These are phyloP conservation scores for Aspergillus novoparasiticus DNA, from an alignment of 2,329 filamentous ascomycete species.

Conservation along the genomic window DNA sequence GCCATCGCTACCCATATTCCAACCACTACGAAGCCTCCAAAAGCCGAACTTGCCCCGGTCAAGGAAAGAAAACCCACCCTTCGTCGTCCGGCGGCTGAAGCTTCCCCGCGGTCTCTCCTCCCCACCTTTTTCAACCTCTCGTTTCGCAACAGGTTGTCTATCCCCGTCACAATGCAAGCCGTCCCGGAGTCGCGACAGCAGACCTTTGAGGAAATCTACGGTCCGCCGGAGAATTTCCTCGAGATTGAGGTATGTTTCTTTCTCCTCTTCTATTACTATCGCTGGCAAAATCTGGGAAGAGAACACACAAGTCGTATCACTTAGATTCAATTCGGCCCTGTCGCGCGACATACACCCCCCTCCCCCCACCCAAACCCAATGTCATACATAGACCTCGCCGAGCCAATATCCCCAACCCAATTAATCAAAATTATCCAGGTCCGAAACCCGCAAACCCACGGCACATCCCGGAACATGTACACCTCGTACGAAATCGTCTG, in stretches of 20 bases:
- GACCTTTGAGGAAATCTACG: slow-evolving; percentile 98
- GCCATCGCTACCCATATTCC: not conserved
- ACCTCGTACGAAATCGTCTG: slow-evolving; percentile 98
- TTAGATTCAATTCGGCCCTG: not conserved
- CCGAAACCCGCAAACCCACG: slow-evolving; percentile 89
- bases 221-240: slow-evolving; percentile 95
- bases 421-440: slow-evolving; percentile 58
- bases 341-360: not conserved
- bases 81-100: not conserved
- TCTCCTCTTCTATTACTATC: not conserved
- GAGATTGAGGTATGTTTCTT: slow-evolving; percentile 77
- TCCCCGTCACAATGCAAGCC: slow-evolving; percentile 57
- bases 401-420: not conserved
- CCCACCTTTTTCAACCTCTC: not conserved
- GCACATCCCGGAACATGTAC: slow-evolving; percentile 94
- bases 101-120: slow-evolving; percentile 16
- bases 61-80: not conserved
- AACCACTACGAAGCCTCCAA: not conserved
- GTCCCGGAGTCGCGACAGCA: slow-evolving; percentile 76
- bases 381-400: not conserved
- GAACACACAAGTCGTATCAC: not conserved
- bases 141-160: not conserved
- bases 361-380: not conserved
- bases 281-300: not conserved
- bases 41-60: not conserved